Conservation (phyloP, 352 stramenopile species). For the Phytopythium kandeliae region DNA sequence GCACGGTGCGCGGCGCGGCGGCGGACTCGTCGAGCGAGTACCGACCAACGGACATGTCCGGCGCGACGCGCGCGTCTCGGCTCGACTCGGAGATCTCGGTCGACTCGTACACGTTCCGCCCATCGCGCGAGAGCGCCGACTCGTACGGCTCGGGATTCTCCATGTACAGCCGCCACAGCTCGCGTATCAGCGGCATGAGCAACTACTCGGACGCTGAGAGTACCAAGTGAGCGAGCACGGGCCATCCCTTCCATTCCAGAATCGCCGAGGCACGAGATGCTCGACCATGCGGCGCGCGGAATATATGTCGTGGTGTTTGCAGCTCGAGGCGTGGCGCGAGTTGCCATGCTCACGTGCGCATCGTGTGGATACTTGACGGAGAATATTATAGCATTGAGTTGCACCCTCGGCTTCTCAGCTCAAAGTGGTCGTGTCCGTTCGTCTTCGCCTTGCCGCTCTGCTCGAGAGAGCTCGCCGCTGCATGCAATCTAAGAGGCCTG, state of each 20-base stretch:
- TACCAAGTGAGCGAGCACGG: slow-evolving; percentile 8
- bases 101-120: slow-evolving; percentile 64
- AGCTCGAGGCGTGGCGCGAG: neutral
- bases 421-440: too few species aligned
- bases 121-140: slow-evolving; percentile 45
- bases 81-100: slow-evolving; percentile 60
- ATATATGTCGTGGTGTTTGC: slow-evolving; percentile 3
- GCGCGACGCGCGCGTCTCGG: slow-evolving; percentile 33
- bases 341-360: neutral
- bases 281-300: neutral
- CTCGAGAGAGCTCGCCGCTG: too few species aligned
- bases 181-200: slow-evolving; percentile 57
- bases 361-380: slow-evolving; percentile 1
- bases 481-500: too few species aligned
- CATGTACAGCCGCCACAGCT: slow-evolving; percentile 53
- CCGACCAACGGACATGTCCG: slow-evolving; percentile 29
- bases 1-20: slow-evolving; percentile 2
- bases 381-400: slow-evolving; percentile 2
- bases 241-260: neutral
- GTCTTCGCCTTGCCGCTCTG: too few species aligned
- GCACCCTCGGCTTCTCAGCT: too few species aligned
- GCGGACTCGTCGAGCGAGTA: neutral
- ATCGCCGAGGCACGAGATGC: neutral
- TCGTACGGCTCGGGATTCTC: slow-evolving; percentile 67
- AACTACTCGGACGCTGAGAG: slow-evolving; percentile 28